Percentiles rank a stretch among this genome's conserved stretches.
These are phyloP conservation scores for Leccinellum albellum DNA, from an alignment of 768 basidiomycete genomes.

Conservation along the genomic window DNA sequence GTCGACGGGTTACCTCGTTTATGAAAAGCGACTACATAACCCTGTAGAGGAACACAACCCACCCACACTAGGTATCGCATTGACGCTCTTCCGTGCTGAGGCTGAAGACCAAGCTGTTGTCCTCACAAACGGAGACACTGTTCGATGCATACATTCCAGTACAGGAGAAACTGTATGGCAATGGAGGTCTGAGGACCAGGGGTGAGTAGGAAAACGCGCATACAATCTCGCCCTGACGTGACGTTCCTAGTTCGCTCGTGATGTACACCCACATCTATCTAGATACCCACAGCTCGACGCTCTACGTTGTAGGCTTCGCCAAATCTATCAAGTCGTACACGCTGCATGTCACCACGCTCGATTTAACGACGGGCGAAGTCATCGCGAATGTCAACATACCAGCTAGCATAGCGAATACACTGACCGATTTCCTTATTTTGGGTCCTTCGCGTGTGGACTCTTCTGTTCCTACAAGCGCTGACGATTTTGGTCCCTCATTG, in stretches of 20 bases:
- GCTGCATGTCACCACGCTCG: slow-evolving; percentile 62
- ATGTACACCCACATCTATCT: slow-evolving; percentile 60
- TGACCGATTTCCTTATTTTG: slow-evolving; percentile 37
- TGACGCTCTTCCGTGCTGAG: slow-evolving; percentile 37
- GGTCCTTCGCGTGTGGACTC: slow-evolving; percentile 15
- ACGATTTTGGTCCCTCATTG: slow-evolving; percentile 19
- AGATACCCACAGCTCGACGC: slow-evolving; percentile 44
- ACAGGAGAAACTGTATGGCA: slow-evolving; percentile 63
- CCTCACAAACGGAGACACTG: slow-evolving; percentile 56
- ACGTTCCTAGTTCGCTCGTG: slow-evolving; percentile 49
- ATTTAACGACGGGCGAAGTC: slow-evolving; percentile 49
- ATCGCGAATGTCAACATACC: slow-evolving; percentile 50
- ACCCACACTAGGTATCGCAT: slow-evolving; percentile 49
- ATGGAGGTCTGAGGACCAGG: slow-evolving; percentile 67
- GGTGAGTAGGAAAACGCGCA: slow-evolving; percentile 39
- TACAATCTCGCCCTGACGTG: background rate
- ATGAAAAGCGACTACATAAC: slow-evolving; percentile 61
- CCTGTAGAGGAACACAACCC: slow-evolving; percentile 48
- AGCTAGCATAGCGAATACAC: slow-evolving; percentile 40
- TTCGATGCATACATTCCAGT: slow-evolving; percentile 46
- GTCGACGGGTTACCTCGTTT: slow-evolving; percentile 56
- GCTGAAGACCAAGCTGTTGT: slow-evolving; percentile 34
- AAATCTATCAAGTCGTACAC: slow-evolving; percentile 50
- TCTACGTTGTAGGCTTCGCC: slow-evolving; percentile 54
- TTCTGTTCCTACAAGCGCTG: background rate